A percentile compares a stretch with the other conserved stretches of the same genome.
phyloP scores from a whole-genome alignment of 2,329 filamentous ascomycete species.

The Hymenoscyphus linearis region DNA sequence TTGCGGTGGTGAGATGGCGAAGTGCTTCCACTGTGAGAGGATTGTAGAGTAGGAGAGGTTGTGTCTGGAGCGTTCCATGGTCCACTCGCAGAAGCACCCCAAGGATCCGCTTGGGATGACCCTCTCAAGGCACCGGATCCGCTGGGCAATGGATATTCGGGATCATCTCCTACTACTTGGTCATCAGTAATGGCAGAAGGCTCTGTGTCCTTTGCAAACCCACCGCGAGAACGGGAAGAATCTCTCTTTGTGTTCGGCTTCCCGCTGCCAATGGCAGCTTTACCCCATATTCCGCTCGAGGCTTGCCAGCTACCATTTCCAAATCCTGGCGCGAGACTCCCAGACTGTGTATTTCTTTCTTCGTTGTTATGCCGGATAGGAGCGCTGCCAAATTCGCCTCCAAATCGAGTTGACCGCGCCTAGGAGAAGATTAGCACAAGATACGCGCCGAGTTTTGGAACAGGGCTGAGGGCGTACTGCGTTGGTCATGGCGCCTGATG shows the following conservation, averaged over 20 bases:
- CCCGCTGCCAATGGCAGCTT: constrained; percentile 39
- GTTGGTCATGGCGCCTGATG: constrained; percentile 34
- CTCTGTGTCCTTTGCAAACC: constrained; percentile 21
- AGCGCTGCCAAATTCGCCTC: constrained; percentile 35
- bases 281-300: constrained; percentile 48
- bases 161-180: constrained; percentile 32
- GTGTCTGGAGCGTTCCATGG: constrained; percentile 55
- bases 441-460: neutral
- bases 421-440: constrained; percentile 23
- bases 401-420: constrained; percentile 32
- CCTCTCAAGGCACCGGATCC: constrained; percentile 66
- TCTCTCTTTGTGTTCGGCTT: constrained; percentile 43
- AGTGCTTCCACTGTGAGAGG: constrained; percentile 44
- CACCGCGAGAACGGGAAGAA: constrained; percentile 44
- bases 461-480: constrained; percentile 33
- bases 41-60: constrained; percentile 39
- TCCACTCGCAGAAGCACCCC: constrained; percentile 45
- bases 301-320: constrained; percentile 36
- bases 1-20: constrained; percentile 55
- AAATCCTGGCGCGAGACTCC: constrained; percentile 39
- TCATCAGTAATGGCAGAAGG: constrained; percentile 21
- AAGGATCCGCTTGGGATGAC: constrained; percentile 63
- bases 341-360: constrained; percentile 33
- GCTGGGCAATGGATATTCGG: constrained; percentile 45
- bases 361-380: constrained; percentile 28